Conservation (phyloP, 2,329 filamentous ascomycete species). For the Dryadomyces quercus-mongolicae region DNA sequence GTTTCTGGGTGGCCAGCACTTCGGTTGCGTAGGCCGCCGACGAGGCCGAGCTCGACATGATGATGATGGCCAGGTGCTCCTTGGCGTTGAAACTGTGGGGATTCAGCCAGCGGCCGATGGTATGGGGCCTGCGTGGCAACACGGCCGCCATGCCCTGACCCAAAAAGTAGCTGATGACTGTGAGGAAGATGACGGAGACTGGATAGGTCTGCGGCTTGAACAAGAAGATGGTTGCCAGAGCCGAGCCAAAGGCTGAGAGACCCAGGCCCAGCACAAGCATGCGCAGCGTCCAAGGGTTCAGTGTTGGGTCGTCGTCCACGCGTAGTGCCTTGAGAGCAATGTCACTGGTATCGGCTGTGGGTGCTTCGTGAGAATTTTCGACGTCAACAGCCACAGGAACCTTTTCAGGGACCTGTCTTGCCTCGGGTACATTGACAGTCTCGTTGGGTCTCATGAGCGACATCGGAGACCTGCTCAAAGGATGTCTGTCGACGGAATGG, state of each 20-base stretch:
- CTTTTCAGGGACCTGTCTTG: too few relatives aligned
- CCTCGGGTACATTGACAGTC: too few relatives aligned
- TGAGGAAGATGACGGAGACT: slow-evolving; percentile 31
- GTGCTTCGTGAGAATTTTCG: too few relatives aligned
- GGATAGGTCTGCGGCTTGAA: slow-evolving; percentile 33
- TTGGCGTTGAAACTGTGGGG: slow-evolving; percentile 15
- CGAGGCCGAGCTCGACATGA: slow-evolving; percentile 13
- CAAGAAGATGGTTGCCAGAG: slow-evolving; percentile 30
- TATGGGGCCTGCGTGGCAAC: slow-evolving; percentile 17
- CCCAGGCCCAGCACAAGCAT: slow-evolving; percentile 16
- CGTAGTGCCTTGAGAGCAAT: slow-evolving; percentile 12
- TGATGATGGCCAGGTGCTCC: slow-evolving; percentile 14
- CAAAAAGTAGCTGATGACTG: slow-evolving; percentile 29
- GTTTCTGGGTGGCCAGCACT: slow-evolving; percentile 30
- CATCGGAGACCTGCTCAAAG: too few relatives aligned
- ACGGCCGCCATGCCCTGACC: slow-evolving; percentile 26
- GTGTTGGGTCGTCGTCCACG: slow-evolving; percentile 12
- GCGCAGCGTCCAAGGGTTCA: slow-evolving; percentile 13
- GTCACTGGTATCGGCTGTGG: not conserved
- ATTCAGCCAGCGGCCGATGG: slow-evolving; percentile 19
- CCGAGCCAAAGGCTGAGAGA: slow-evolving; percentile 22
- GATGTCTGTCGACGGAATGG: too few relatives aligned
- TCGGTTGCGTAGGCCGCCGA: slow-evolving; percentile 18
- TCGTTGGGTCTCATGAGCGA: too few relatives aligned
- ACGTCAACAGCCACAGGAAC: too few relatives aligned